Percentiles rank a stretch among this genome's conserved stretches.
Evolutionary conservation across 306 rosid genomes (phyloP).

Genomic region (Corylus heterophylla): DNA sequence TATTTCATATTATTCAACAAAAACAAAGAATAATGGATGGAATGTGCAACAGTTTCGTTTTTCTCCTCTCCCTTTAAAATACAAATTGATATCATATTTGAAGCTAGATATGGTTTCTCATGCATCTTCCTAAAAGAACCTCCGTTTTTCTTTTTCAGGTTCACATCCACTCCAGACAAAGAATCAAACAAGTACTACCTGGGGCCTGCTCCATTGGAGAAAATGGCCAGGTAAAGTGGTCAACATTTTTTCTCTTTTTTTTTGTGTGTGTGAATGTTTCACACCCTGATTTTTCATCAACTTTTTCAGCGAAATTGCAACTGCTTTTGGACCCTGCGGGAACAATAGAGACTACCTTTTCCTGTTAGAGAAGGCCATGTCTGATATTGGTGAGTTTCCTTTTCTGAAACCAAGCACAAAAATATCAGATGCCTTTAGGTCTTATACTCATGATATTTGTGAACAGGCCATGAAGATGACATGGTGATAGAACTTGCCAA

Average conservation of each 20-base stretch:
- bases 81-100: background rate
- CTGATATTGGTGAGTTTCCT: slow-evolving; percentile 63
- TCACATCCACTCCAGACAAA: slow-evolving; percentile 89
- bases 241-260: background rate
- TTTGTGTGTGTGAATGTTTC: background rate
- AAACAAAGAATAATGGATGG: background rate
- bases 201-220: slow-evolving; percentile 91
- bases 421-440: background rate
- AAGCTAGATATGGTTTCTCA: background rate
- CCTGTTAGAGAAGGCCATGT: slow-evolving; percentile 80
- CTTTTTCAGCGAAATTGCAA: slow-evolving; percentile 86
- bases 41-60: background rate
- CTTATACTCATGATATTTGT: background rate
- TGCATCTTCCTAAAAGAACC: slow-evolving; percentile 21
- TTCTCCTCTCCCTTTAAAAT: slow-evolving; percentile 11
- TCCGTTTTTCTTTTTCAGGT: slow-evolving; percentile 45
- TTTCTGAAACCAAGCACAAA: background rate
- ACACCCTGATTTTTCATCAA: slow-evolving; percentile 3
- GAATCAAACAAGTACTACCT: slow-evolving; percentile 79
- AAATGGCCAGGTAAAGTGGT: slow-evolving; percentile 77
- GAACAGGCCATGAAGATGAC: slow-evolving; percentile 84
- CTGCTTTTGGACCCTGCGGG: slow-evolving; percentile 96
- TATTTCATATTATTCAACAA: background rate
- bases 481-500: slow-evolving; percentile 85
- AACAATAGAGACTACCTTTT: slow-evolving; percentile 86